These are phyloP conservation scores for Cryptosporidium muris DNA, from an alignment of 169 alveolate genomes.

Conservation along the genomic window DNA sequence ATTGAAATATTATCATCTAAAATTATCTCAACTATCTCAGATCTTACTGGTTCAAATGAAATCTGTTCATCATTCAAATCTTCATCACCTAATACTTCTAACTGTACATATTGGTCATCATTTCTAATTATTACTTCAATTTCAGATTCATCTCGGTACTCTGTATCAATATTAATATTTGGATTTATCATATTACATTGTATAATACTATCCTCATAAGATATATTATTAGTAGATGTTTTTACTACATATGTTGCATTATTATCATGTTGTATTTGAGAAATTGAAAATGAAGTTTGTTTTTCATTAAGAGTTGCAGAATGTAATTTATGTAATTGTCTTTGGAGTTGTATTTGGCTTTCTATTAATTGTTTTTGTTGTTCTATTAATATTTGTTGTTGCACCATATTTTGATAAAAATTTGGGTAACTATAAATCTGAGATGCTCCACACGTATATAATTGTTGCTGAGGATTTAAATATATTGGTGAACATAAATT, in stretches of 20 bases:
- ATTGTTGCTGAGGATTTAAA: too few species aligned
- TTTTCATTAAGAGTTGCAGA: neutral
- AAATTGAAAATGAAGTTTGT: neutral
- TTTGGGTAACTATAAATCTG: too few species aligned
- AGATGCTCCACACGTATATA: too few species aligned
- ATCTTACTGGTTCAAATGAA: neutral
- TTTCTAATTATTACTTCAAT: slow-evolving; percentile 54
- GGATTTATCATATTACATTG: too few species aligned
- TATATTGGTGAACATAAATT: too few species aligned
- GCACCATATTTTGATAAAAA: neutral
- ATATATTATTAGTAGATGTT: too few species aligned
- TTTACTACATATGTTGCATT: too few species aligned
- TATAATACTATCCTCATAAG: too few species aligned
- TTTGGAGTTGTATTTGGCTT: too few species aligned
- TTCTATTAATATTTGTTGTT: neutral
- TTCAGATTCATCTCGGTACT: neutral
- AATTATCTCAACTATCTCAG: neutral
- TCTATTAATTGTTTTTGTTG: too few species aligned
- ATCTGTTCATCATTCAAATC: slow-evolving; percentile 32
- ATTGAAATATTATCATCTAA: too few species aligned
- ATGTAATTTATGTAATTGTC: neutral
- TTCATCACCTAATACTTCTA: slow-evolving; percentile 27
- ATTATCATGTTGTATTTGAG: neutral
- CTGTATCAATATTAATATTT: too few species aligned
- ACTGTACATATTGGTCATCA: slow-evolving; percentile 35